Base-by-base conservation (phyloP, 2,329 filamentous ascomycete genomes). In the Helminthosporium solani region DNA sequence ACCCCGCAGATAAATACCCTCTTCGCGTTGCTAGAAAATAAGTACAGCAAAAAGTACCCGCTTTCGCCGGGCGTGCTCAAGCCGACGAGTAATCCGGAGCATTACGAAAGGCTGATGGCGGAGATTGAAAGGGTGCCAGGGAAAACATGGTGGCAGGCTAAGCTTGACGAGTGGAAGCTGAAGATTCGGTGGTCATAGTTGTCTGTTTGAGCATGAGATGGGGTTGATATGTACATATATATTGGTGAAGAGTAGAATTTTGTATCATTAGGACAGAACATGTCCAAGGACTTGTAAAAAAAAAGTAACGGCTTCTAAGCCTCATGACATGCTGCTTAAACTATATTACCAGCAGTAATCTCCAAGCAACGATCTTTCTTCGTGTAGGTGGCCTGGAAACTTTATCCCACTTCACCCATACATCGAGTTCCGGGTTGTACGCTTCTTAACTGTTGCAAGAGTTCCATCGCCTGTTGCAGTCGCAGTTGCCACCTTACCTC, bases 11-110 rank as follows among this genome's bases (percentile, higher is more conserved):
- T 82, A 43, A 84, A 83, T 55, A 81, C 80, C 3, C 74, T 85
- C 1, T 82, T 80, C 51, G 75, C 78, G 2, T 68, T 85, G n/a
- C 69, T 85, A 2, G 80, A 83, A 53, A 75, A 85, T 59, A 70
- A 78, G 39, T 84, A 82, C 56, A 70, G 66, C 37, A 78, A 75
- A 46, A 65, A 62, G 21, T 69, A 68, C 45, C 51, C 61, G 0
- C 41, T 66, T 4, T 59, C 63, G 7, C 53, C 55, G 2, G 53
- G 30, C 5, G 57, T 69, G 11, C 49, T 70, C 25, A 61, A 58
- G 52, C 68, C 68, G 1, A 49, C 41, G n/a, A 61, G 58, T 36
- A 66, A 66, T 27, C 68, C 68, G 2, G 57, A 63, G 33, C 63
- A 71, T 42, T 71, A 71, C 40, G 60, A 63, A 1, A 51, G 53